Evolutionary conservation across 495 filamentous ascomycete species (phyloP), one percentile per base, ranked within the genome.

Genomic region (Pyrenula aspistea): DNA sequence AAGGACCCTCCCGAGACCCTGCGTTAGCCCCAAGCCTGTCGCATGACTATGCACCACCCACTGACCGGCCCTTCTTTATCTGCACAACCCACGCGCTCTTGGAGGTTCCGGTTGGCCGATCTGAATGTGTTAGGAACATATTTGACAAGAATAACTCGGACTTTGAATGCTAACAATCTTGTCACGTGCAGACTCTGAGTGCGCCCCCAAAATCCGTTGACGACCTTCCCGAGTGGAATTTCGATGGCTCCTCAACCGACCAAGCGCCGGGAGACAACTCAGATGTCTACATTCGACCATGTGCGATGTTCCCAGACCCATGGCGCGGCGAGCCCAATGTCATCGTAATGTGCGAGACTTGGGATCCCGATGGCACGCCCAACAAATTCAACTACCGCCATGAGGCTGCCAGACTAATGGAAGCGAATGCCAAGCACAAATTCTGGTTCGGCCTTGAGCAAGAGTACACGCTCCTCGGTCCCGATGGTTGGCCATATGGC

Each of bases 391-490:
- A 97, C 83, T 84, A 87, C 87, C 89, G 93, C 60, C 88, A 94
- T 65, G 91, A 94, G 61, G 85, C 84, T 63, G 81, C 79, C 67
- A 85, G 89, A 67, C 74, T 96, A 65, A 96, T 96, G 91, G 83
- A 88, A 73, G 84, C 85, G 55, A 79, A 98, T 71, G 83, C 83
- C 65, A 77, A 83, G 59, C 85, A 91, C 68, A 74, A 86, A 71
- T 91, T 91, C 67, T 97, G 91, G 93, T 98, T 97, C 72, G 93
- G 93, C 78, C 85, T 98, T 19, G 93, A 98, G 80, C 93, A 98
- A 69, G 94, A 97, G 70, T 91, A 95, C 77, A 95, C 91, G 48
- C 83, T 96, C 49, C 89, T 96, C 64, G 92, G 91, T 68, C 77
- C 83, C 62, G 80, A 82, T 64, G 88, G 88, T 68, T 85, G 88